Conservation (phyloP, 768 basidiomycete species). For the Tremella mesenterica region DNA sequence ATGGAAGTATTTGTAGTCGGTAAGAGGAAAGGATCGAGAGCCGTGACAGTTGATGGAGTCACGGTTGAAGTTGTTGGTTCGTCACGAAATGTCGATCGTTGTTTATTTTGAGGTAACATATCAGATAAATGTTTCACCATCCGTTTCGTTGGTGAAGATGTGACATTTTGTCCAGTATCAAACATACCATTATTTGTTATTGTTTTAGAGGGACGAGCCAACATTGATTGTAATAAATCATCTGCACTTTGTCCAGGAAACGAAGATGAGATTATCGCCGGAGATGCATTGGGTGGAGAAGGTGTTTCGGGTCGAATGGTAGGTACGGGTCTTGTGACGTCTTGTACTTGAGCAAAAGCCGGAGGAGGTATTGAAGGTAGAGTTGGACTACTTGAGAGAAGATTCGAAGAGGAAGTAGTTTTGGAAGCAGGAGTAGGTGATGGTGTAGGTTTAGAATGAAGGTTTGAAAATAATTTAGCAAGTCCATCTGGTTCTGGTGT, state of each 20-base stretch:
- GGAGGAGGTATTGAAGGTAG: not conserved
- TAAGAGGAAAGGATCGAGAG: too few relatives aligned
- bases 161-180: too few relatives aligned
- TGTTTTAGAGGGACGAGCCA: conserved; percentile 11
- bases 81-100: not conserved
- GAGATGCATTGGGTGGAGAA: conserved; percentile 2
- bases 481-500: not conserved
- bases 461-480: not conserved
- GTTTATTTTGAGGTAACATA: not conserved
- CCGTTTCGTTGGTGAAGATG: not conserved
- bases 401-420: not conserved
- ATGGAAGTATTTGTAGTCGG: too few relatives aligned
- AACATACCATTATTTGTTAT: too few relatives aligned
- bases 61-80: not conserved
- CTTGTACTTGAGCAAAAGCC: not conserved
- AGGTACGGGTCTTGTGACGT: not conserved
- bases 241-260: conserved; percentile 33
- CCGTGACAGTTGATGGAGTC: not conserved
- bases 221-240: conserved; percentile 27
- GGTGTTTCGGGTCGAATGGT: not conserved
- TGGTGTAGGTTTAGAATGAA: not conserved
- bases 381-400: not conserved
- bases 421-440: not conserved
- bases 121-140: not conserved
- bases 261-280: not conserved